Conservation (phyloP, 1,139 yeast species). For the Hyphopichia wangnamkhiaoensis region DNA sequence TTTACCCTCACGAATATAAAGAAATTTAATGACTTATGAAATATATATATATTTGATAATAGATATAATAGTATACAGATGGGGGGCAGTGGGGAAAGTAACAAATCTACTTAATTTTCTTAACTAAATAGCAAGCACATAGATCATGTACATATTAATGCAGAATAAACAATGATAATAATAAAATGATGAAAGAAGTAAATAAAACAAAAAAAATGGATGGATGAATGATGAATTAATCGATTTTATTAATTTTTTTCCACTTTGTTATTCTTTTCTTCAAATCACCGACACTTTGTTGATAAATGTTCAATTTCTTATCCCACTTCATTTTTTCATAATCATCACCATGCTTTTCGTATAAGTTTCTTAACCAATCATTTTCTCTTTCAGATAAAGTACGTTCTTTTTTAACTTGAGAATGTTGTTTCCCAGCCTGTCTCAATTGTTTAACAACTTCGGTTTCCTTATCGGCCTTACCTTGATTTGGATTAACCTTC, state of each 20-base stretch:
- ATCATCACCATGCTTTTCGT: conserved; percentile 83
- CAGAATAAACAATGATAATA: not conserved
- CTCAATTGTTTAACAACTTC: conserved; percentile 71
- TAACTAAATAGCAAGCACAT: no score
- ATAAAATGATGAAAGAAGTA: not conserved
- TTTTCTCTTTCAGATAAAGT: conserved; percentile 70
- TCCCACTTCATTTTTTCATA: conserved; percentile 93
- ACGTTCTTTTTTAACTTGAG: conserved; percentile 50
- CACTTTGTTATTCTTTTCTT: conserved; percentile 66
- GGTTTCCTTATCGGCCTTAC: conserved; percentile 28
- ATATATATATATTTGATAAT: conserved; percentile 5
- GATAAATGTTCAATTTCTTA: conserved; percentile 76
- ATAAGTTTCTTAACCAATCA: conserved; percentile 66
- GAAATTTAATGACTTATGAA: not conserved
- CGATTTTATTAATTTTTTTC: conserved; percentile 50
- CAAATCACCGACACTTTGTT: conserved; percentile 83
- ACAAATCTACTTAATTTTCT: no score
- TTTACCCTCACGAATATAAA: conserved; percentile 31
- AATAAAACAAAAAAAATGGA: conserved; percentile 1
- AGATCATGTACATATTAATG: conserved; percentile 1
- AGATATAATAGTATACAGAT: not conserved
- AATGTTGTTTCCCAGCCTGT: conserved; percentile 56
- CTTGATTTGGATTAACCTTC: conserved; percentile 20
- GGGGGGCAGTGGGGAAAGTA: no score
- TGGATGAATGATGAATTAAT: not conserved